phyloP scores from a whole-genome alignment of 495 filamentous ascomycete species.

The Cairneyella variabilis region DNA sequence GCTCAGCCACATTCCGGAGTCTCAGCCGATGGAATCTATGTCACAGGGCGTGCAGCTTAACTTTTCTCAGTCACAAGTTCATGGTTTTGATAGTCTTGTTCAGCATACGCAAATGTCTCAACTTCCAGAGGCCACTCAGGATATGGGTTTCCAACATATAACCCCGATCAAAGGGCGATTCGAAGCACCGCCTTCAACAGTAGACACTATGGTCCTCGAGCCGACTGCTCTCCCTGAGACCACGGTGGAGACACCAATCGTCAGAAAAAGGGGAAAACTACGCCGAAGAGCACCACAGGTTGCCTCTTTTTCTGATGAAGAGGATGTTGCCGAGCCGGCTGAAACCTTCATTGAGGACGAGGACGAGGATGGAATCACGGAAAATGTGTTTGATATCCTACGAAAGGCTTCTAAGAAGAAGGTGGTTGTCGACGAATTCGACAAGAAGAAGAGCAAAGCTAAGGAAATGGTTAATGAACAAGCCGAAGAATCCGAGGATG shows the following conservation, averaged over 20 bases:
- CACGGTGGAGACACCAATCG: slow-evolving; percentile 42
- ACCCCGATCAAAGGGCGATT: slow-evolving; percentile 58
- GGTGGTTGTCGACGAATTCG: slow-evolving; percentile 48
- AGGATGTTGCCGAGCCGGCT: slow-evolving; percentile 50
- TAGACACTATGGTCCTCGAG: slow-evolving; percentile 62
- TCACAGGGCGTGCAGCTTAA: slow-evolving; percentile 47
- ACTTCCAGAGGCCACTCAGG: slow-evolving; percentile 76
- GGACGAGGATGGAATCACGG: slow-evolving; percentile 48
- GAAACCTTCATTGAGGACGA: slow-evolving; percentile 30
- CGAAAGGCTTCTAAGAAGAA: slow-evolving; percentile 62
- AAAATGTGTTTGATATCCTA: slow-evolving; percentile 72
- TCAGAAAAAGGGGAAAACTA: slow-evolving; percentile 52
- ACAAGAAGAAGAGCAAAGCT: slow-evolving; percentile 85
- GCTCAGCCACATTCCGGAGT: slow-evolving; percentile 27
- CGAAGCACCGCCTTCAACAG: slow-evolving; percentile 60
- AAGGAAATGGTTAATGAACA: slow-evolving; percentile 87
- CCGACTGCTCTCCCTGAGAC: slow-evolving; percentile 27
- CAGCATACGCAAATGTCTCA: slow-evolving; percentile 54
- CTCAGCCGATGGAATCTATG: slow-evolving; percentile 27
- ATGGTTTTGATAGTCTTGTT: slow-evolving; percentile 46
- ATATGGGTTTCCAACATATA: slow-evolving; percentile 65
- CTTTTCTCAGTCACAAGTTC: slow-evolving; percentile 50
- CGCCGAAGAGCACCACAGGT: slow-evolving; percentile 45
- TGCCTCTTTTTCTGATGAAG: slow-evolving; percentile 47
- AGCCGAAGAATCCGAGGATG: slow-evolving; percentile 96